Evolutionary conservation across 1,284 basidiomycete species (phyloP).

Genomic region (Cryptococcus neoformans): DNA sequence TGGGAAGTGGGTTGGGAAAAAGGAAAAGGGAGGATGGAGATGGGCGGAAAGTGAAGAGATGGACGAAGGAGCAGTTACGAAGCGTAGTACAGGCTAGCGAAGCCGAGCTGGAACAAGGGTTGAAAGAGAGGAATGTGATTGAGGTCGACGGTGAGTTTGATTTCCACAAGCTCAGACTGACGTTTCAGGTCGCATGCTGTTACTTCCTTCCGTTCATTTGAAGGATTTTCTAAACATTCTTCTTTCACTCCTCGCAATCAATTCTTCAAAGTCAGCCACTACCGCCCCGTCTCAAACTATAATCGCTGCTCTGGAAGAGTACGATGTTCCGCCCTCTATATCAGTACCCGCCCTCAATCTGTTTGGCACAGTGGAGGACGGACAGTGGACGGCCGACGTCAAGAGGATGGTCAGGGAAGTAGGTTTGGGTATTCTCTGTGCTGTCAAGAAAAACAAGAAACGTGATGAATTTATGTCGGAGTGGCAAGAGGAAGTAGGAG

Average conservation of each 20-base stretch:
- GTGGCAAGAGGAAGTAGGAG: slow-evolving; percentile 71
- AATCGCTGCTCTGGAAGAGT: slow-evolving; percentile 59
- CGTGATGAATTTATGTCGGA: slow-evolving; percentile 56
- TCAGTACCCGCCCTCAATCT: slow-evolving; percentile 68
- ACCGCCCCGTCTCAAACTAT: slow-evolving; percentile 53
- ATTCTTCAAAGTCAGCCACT: slow-evolving; percentile 15
- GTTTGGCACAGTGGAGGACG: slow-evolving; percentile 59
- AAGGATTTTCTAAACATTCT: slow-evolving; percentile 67
- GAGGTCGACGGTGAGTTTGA: slow-evolving; percentile 55
- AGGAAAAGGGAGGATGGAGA: slow-evolving; percentile 13
- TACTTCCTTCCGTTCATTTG: slow-evolving; percentile 63
- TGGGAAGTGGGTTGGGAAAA: slow-evolving; percentile 50
- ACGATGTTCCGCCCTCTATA: slow-evolving; percentile 64
- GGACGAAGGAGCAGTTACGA: slow-evolving; percentile 54
- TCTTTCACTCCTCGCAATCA: slow-evolving; percentile 58
- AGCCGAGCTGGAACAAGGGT: slow-evolving; percentile 35
- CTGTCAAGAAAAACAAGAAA: slow-evolving; percentile 49
- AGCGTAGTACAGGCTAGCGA: slow-evolving; percentile 69
- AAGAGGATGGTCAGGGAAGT: slow-evolving; percentile 34
- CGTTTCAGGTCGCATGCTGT: slow-evolving; percentile 18
- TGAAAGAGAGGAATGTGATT: slow-evolving; percentile 61
- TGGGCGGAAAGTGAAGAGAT: slow-evolving; percentile 24
- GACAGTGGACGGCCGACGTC: slow-evolving; percentile 31
- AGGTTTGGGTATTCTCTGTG: slow-evolving; percentile 62
- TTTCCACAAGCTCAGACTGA: too few relatives aligned